Conservation (phyloP, 495 filamentous ascomycete genomes). For the Hypoxylon crocopeplum region DNA sequence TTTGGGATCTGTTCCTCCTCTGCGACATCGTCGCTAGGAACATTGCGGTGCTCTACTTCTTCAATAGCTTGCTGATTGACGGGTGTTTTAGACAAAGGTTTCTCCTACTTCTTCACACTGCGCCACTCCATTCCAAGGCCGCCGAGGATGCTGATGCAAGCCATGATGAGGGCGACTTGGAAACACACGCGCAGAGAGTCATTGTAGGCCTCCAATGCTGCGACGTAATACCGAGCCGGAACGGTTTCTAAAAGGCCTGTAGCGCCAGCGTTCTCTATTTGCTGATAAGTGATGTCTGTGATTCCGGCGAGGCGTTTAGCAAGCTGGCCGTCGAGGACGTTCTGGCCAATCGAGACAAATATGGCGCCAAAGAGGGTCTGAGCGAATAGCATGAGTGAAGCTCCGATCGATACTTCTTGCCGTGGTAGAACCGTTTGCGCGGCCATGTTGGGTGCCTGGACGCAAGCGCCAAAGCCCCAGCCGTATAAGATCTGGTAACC, state of each 20-base stretch:
- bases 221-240: not conserved
- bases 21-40: too few species aligned
- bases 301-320: slow-evolving; percentile 47
- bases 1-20: too few species aligned
- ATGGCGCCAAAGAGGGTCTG: slow-evolving; percentile 69
- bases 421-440: not conserved
- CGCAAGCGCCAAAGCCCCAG: not conserved
- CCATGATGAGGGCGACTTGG: too few species aligned
- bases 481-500: not conserved
- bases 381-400: not conserved
- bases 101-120: too few species aligned
- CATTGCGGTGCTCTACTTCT: too few species aligned
- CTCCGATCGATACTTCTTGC: not conserved
- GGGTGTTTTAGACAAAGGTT: too few species aligned
- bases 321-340: slow-evolving; percentile 62
- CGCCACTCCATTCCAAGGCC: too few species aligned
- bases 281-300: slow-evolving; percentile 49
- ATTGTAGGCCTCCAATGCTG: not conserved
- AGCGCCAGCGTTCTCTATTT: slow-evolving; percentile 47
- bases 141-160: too few species aligned
- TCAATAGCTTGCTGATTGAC: too few species aligned
- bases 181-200: too few species aligned
- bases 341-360: slow-evolving; percentile 67
- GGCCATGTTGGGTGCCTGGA: not conserved
- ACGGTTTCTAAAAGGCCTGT: not conserved